These are phyloP conservation scores for Wickerhamiella azymoides DNA, from an alignment of 805 yeast species.

Conservation along the genomic window DNA sequence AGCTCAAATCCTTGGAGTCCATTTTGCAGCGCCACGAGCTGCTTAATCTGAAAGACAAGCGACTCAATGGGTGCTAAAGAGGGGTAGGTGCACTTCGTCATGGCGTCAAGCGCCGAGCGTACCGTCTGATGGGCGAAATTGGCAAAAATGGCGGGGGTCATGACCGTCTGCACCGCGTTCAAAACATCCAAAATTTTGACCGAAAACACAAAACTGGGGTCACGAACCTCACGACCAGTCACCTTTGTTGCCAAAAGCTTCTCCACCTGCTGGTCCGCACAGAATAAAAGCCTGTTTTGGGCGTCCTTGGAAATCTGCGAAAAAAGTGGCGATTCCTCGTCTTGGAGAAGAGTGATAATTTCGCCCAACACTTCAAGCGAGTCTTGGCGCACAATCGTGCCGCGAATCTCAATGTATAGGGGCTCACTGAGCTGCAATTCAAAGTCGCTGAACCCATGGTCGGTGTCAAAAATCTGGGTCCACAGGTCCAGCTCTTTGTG, in stretches of 20 bases:
- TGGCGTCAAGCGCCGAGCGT: constrained; percentile 52
- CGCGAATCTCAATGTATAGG: constrained; percentile 55
- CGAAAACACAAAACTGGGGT: constrained; percentile 14
- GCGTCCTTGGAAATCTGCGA: constrained; percentile 61
- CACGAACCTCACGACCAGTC: constrained; percentile 44
- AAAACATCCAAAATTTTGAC: constrained; percentile 45
- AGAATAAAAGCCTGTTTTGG: constrained; percentile 67
- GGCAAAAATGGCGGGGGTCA: constrained; percentile 65
- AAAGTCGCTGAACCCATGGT: constrained; percentile 37
- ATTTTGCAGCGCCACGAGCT: constrained; percentile 53
- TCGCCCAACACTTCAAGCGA: constrained; percentile 62
- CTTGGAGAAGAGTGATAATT: constrained; percentile 24
- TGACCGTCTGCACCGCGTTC: constrained; percentile 65
- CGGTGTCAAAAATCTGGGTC: constrained; percentile 35
- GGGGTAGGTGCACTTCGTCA: constrained; percentile 18
- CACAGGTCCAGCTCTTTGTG: constrained; percentile 38
- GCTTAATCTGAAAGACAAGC: constrained; percentile 54
- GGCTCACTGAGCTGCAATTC: constrained; percentile 59
- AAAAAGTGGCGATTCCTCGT: constrained; percentile 38
- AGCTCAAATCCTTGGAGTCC: constrained; percentile 70
- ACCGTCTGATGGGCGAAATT: constrained; percentile 80
- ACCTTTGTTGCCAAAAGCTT: constrained; percentile 56
- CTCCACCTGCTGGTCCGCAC: constrained; percentile 57
- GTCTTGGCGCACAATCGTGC: constrained; percentile 53
- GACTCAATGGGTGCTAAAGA: constrained; percentile 42